These are phyloP conservation scores for Fusarium sp. DNA, from an alignment of 2,329 filamentous ascomycete genomes.

Conservation along the genomic window DNA sequence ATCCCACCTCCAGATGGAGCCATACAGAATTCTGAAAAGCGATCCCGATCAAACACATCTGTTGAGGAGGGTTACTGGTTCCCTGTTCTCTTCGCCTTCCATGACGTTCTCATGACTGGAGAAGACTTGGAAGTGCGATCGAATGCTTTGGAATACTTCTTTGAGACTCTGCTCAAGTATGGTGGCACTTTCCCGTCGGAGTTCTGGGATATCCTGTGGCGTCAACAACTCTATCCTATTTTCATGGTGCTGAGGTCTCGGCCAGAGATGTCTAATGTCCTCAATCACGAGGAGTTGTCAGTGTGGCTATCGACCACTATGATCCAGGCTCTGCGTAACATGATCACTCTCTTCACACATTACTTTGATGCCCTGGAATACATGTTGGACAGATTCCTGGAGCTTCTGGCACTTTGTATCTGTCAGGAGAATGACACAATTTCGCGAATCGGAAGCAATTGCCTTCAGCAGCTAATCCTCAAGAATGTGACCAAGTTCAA, in stretches of 20 bases:
- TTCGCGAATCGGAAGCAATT: slow-evolving; percentile 97
- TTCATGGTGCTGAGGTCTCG: slow-evolving; percentile 98
- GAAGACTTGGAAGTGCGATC: slow-evolving; percentile 97
- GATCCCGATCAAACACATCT: slow-evolving; percentile 79
- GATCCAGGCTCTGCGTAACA: slow-evolving; percentile 97
- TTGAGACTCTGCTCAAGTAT: slow-evolving; percentile 89
- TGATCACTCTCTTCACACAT: slow-evolving; percentile 98
- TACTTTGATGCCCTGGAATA: slow-evolving; percentile 97
- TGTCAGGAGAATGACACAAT: slow-evolving; percentile 99
- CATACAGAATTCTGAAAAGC: slow-evolving; percentile 54
- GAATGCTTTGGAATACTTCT: slow-evolving; percentile 92
- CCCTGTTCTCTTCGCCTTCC: slow-evolving; percentile 96
- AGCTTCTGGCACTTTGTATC: slow-evolving; percentile 93
- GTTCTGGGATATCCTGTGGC: slow-evolving; percentile 99
- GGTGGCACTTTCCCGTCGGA: slow-evolving; percentile 90
- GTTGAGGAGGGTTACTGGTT: slow-evolving; percentile 99
- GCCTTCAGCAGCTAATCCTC: slow-evolving; percentile 92
- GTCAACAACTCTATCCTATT: slow-evolving; percentile 95
- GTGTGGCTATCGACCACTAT: slow-evolving; percentile 99
- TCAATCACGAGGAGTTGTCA: slow-evolving; percentile 95
- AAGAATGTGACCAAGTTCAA: slow-evolving; percentile 96
- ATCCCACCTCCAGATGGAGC: slow-evolving; percentile 56
- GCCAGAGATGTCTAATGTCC: slow-evolving; percentile 93
- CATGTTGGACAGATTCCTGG: slow-evolving; percentile 97
- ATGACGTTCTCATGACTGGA: slow-evolving; percentile 98